Percentiles rank a stretch among this genome's conserved stretches.
Evolutionary conservation across 495 filamentous ascomycete species (phyloP).

Genomic region (Barbatosphaeria neglecta): DNA sequence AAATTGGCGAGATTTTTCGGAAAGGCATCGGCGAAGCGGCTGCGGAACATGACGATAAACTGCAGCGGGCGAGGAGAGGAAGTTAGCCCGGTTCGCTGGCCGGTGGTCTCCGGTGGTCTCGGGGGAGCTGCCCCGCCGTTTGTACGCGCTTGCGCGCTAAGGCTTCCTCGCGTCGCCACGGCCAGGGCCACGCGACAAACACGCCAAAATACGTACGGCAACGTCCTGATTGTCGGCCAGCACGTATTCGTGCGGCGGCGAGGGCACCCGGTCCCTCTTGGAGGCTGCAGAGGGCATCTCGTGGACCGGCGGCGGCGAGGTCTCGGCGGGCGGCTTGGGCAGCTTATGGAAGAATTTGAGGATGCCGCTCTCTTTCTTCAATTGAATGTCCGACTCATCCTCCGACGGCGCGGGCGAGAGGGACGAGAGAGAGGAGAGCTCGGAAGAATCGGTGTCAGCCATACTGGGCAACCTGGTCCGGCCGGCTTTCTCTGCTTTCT

Average conservation of each 20-base stretch:
- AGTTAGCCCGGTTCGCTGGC: no score
- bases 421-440: conserved; percentile 42
- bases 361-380: conserved; percentile 38
- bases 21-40: conserved; percentile 81
- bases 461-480: conserved; percentile 17
- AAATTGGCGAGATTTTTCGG: conserved; percentile 76
- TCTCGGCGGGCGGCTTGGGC: conserved; percentile 21
- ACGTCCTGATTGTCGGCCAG: conserved; percentile 80
- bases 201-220: conserved; percentile 51
- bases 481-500: no score
- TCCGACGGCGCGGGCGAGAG: conserved; percentile 42
- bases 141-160: conserved; percentile 19
- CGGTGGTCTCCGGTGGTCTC: no score
- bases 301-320: conserved; percentile 19
- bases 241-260: conserved; percentile 80
- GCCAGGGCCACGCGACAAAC: conserved; percentile 14
- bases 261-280: conserved; percentile 51
- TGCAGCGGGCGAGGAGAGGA: conserved; percentile 29
- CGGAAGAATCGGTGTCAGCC: conserved; percentile 43
- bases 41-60: conserved; percentile 97
- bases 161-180: conserved; percentile 27
- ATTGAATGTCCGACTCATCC: conserved; percentile 36
- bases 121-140: conserved; percentile 15
- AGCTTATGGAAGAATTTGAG: conserved; percentile 47
- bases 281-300: conserved; percentile 54